phyloP scores from a whole-genome alignment of 2,329 filamentous ascomycete genomes.

The Pezicula rhizophila region DNA sequence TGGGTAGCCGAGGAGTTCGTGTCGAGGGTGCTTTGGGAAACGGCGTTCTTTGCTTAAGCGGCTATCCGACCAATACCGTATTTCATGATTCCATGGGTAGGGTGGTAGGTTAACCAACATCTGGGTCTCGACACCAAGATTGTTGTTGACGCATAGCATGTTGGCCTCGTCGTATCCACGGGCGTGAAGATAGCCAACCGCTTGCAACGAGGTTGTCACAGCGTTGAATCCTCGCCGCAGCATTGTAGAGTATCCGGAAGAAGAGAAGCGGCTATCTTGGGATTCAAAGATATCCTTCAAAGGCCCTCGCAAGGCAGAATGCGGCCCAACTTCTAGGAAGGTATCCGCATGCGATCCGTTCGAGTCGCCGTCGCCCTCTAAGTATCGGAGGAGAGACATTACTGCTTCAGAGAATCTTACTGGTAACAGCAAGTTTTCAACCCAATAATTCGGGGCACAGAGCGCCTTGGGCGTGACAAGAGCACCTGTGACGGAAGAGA shows the following conservation, averaged over 20 bases:
- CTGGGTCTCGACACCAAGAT: too few relatives aligned
- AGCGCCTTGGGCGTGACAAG: too few relatives aligned
- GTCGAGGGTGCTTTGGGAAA: constrained; percentile 25
- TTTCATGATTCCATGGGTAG: constrained; percentile 47
- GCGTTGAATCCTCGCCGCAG: neutral
- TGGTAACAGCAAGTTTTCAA: too few relatives aligned
- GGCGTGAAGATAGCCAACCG: neutral
- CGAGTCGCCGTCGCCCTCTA: too few relatives aligned
- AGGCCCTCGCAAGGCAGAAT: constrained; percentile 25
- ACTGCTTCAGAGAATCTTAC: too few relatives aligned
- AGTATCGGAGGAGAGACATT: too few relatives aligned
- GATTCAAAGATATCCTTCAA: constrained; percentile 6
- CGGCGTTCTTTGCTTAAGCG: neutral
- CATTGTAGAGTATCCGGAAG: constrained; percentile 4
- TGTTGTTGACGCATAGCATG: constrained; percentile 1
- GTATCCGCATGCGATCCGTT: too few relatives aligned
- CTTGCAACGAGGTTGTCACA: neutral
- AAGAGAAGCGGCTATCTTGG: constrained; percentile 12
- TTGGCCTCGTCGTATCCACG: neutral
- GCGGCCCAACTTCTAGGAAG: constrained; percentile 27
- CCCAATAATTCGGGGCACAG: too few relatives aligned
- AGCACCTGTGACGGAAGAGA: too few relatives aligned
- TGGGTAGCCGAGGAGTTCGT: too few relatives aligned
- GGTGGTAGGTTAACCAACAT: constrained; percentile 31
- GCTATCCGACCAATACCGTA: constrained; percentile 43